Conservation (phyloP, 345 rosid species). For the Hibiscus trionum region DNA sequence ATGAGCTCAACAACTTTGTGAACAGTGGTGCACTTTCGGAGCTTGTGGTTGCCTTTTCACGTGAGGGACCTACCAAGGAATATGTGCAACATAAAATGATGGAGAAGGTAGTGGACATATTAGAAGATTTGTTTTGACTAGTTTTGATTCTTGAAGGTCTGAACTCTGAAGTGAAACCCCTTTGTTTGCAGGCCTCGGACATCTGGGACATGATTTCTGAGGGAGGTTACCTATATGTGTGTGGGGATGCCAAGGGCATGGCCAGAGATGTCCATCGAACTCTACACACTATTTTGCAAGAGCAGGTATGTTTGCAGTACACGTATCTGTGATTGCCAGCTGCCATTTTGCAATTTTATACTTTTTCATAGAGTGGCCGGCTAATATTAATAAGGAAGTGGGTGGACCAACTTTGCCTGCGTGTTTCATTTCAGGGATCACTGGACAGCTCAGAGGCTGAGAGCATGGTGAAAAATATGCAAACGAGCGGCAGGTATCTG, state of each 20-base stretch:
- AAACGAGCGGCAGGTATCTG: constrained; percentile 78
- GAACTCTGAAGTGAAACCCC: too few relatives aligned
- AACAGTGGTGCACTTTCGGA: constrained; percentile 75
- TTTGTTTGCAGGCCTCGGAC: constrained; percentile 50
- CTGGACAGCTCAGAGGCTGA: constrained; percentile 73
- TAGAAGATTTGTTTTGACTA: background rate
- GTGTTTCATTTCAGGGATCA: constrained; percentile 48
- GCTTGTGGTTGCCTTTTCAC: constrained; percentile 75
- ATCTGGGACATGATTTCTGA: constrained; percentile 76
- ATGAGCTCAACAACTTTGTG: constrained; percentile 61
- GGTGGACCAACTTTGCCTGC: background rate
- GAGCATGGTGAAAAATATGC: constrained; percentile 82
- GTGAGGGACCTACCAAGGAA: constrained; percentile 90
- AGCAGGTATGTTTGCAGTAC: too few relatives aligned
- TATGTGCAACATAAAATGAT: constrained; percentile 94
- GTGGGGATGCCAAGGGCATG: constrained; percentile 95
- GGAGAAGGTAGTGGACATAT: constrained; percentile 45
- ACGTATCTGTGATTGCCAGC: background rate
- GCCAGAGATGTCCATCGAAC: constrained; percentile 76
- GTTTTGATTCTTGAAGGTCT: background rate
- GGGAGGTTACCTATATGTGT: constrained; percentile 63
- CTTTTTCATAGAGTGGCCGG: too few relatives aligned
- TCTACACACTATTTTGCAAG: constrained; percentile 44
- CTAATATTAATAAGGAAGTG: background rate
- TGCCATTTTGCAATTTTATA: background rate